Percentiles rank a stretch among this genome's conserved stretches.
These are phyloP conservation scores for Neonectria magnoliae DNA, from an alignment of 2,329 filamentous ascomycete genomes.

Conservation along the genomic window DNA sequence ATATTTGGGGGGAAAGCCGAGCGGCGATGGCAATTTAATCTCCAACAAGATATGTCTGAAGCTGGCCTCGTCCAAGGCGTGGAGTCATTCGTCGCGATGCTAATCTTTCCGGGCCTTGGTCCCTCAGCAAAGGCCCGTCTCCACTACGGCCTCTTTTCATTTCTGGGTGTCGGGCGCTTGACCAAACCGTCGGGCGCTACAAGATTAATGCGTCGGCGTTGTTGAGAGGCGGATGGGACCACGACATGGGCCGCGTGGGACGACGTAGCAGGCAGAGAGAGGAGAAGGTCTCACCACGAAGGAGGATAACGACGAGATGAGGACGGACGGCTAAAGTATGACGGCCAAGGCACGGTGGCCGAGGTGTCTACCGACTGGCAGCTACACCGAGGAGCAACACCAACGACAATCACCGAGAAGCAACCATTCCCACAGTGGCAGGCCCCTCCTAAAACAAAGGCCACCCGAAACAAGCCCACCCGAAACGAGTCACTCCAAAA, in stretches of 20 bases:
- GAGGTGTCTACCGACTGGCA: no score
- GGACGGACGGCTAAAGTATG: not conserved
- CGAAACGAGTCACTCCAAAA: no score
- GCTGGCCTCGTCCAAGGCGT: no score
- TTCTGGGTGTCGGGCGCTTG: conserved; percentile 14
- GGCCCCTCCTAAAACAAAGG: no score
- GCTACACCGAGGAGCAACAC: no score
- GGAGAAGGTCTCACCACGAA: not conserved
- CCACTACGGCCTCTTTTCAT: not conserved
- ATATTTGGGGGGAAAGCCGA: conserved; percentile 12
- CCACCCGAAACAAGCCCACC: no score
- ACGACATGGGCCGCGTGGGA: conserved; percentile 5
- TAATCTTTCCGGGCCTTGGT: not conserved
- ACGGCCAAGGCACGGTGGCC: not conserved
- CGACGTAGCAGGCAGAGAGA: not conserved
- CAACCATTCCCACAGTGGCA: not conserved
- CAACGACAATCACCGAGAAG: no score
- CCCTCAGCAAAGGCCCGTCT: conserved; percentile 1
- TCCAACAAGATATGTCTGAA: conserved; percentile 16
- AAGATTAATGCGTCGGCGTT: conserved; percentile 13
- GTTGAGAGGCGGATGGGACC: not conserved
- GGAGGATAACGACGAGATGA: no score
- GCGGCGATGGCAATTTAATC: not conserved
- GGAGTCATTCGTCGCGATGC: not conserved
- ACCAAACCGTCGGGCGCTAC: conserved; percentile 18